Evolutionary conservation across 768 basidiomycete species (phyloP).

Genomic region (Amanita pseudoporphyria): DNA sequence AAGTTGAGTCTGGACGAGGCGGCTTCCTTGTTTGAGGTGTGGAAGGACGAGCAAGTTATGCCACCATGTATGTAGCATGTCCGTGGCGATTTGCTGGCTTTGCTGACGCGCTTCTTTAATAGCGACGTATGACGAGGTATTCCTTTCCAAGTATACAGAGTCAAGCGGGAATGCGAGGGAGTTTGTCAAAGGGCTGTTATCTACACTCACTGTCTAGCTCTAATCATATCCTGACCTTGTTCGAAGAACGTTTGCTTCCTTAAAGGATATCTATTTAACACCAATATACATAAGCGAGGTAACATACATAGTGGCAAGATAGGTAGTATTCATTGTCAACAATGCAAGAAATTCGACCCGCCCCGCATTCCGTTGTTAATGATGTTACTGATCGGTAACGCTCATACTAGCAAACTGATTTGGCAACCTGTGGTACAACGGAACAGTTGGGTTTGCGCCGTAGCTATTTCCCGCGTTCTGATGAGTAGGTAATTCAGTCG

Average conservation of each 20-base stretch:
- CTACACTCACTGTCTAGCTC: constrained; percentile 12
- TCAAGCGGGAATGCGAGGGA: constrained; percentile 71
- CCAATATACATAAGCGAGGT: too few species aligned
- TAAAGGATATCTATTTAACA: too few species aligned
- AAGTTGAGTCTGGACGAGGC: constrained; percentile 60
- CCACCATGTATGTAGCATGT: constrained; percentile 32
- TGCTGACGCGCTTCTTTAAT: neutral
- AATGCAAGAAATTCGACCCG: too few species aligned
- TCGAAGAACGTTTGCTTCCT: too few species aligned
- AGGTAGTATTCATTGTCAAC: neutral
- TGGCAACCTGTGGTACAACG: constrained; percentile 11
- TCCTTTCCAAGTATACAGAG: constrained; percentile 72
- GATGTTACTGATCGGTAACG: constrained; percentile 12
- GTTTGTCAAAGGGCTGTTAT: constrained; percentile 61
- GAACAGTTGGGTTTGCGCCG: neutral
- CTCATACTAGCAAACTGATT: constrained; percentile 21
- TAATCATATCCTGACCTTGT: too few species aligned
- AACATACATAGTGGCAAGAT: too few species aligned
- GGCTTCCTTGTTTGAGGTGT: constrained; percentile 64
- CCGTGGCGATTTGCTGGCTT: constrained; percentile 1
- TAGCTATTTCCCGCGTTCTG: neutral
- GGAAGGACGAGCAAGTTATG: constrained; percentile 54
- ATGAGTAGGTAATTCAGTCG: neutral
- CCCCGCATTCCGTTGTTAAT: neutral
- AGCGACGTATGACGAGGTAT: constrained; percentile 54